Percentiles rank a stretch among this genome's conserved stretches.
Conservation (phyloP, 176 grass and related monocot genomes). For the Aegilops speltoides region DNA sequence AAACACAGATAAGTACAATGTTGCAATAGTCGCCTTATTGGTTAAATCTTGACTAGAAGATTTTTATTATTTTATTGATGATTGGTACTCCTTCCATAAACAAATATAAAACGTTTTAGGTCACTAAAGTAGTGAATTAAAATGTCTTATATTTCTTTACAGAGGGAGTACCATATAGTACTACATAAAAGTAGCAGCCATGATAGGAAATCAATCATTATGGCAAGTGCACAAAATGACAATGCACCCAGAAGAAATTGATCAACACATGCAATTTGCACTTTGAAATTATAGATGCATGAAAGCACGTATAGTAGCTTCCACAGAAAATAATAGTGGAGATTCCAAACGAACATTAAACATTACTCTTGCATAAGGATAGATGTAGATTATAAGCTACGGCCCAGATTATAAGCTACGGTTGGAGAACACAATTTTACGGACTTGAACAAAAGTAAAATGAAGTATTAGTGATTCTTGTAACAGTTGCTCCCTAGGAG, state of each 20-base stretch:
- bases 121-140: no score
- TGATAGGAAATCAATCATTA: slow-evolving; percentile 8
- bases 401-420: neutral
- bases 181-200: neutral
- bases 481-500: neutral
- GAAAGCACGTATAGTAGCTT: neutral
- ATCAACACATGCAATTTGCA: neutral
- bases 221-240: neutral
- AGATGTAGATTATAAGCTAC: neutral
- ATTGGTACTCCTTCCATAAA: no score
- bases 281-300: neutral
- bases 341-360: neutral
- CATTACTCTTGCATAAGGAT: neutral
- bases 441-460: neutral
- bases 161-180: neutral
- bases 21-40: neutral
- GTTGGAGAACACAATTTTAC: slow-evolving; percentile 1
- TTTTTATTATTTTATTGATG: neutral
- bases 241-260: neutral
- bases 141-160: no score
- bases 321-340: neutral
- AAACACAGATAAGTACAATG: neutral
- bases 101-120: no score
- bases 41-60: slow-evolving; percentile 4
- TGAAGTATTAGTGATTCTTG: neutral